A percentile compares a stretch with the other conserved stretches of the same genome.
These are phyloP conservation scores for Talinum fruticosum DNA, from an alignment of 148 eudicot genomes.

Conservation along the genomic window DNA sequence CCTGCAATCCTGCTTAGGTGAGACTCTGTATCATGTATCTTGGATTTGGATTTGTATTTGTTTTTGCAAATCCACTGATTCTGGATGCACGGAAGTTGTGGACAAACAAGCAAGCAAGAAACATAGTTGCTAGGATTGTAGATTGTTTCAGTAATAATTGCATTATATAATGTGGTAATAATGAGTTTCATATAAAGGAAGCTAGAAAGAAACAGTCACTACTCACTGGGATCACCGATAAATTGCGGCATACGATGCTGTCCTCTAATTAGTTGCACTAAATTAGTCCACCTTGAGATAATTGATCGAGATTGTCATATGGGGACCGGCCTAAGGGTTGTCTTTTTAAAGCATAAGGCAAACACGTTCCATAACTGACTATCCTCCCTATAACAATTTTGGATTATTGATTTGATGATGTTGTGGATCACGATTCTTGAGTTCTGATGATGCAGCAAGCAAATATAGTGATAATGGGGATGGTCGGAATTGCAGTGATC, in stretches of 20 bases:
- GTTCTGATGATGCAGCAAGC: slow-evolving; percentile 56
- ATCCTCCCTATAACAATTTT: background rate
- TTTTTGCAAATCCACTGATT: too few species aligned
- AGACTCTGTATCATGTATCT: too few species aligned
- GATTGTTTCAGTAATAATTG: background rate
- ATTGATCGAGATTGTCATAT: background rate
- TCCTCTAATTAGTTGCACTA: background rate
- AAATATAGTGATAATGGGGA: slow-evolving; percentile 43
- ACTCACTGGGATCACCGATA: too few species aligned
- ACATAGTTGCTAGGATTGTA: background rate
- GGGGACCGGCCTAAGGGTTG: background rate
- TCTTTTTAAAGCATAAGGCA: too few species aligned
- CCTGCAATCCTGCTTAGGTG: too few species aligned
- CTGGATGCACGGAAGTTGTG: too few species aligned
- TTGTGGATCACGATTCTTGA: background rate
- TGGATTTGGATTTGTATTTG: too few species aligned
- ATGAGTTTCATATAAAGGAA: too few species aligned
- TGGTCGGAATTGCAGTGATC: slow-evolving; percentile 45
- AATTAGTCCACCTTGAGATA: background rate
- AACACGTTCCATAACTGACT: too few species aligned
- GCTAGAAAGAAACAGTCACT: too few species aligned
- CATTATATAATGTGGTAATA: background rate
- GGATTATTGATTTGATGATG: background rate
- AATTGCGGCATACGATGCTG: background rate
- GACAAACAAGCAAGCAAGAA: background rate